Evolutionary conservation across 805 yeast genomes (phyloP).

Genomic region (Lachancea sp.): DNA sequence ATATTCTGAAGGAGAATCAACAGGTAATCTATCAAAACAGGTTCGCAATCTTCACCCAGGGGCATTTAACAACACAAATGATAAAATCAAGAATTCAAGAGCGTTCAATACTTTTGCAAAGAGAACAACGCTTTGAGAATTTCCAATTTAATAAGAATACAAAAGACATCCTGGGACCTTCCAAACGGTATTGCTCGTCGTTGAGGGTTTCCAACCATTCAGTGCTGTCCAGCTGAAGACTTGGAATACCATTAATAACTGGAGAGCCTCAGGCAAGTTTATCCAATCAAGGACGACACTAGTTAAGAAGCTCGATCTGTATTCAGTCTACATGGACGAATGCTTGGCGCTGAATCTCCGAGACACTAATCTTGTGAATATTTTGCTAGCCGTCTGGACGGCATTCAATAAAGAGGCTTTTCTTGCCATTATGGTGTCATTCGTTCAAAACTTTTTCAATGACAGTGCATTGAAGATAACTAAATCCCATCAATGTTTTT

Average conservation of each 20-base stretch:
- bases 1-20: slow-evolving; percentile 6
- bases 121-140: no score
- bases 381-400: slow-evolving; percentile 8
- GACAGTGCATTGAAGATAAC: background rate
- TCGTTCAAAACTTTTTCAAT: slow-evolving; percentile 8
- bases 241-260: background rate
- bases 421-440: slow-evolving; percentile 8
- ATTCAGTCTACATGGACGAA: background rate
- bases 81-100: background rate
- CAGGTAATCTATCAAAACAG: slow-evolving; percentile 6
- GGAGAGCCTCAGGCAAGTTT: background rate
- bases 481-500: slow-evolving; percentile 4
- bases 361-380: slow-evolving; percentile 4
- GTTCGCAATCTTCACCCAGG: slow-evolving; percentile 6
- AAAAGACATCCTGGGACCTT: background rate
- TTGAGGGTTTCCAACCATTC: slow-evolving; percentile 4
- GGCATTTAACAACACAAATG: slow-evolving; percentile 2
- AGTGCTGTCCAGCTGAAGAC: slow-evolving; percentile 1
- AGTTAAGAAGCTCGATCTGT: background rate
- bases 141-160: no score
- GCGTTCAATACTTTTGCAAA: background rate
- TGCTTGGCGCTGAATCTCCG: background rate
- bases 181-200: slow-evolving; percentile 3
- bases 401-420: slow-evolving; percentile 1
- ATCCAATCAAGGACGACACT: slow-evolving; percentile 4